Conservation (phyloP, 2,329 filamentous ascomycete genomes). For the Hymenoscyphus albidus region DNA sequence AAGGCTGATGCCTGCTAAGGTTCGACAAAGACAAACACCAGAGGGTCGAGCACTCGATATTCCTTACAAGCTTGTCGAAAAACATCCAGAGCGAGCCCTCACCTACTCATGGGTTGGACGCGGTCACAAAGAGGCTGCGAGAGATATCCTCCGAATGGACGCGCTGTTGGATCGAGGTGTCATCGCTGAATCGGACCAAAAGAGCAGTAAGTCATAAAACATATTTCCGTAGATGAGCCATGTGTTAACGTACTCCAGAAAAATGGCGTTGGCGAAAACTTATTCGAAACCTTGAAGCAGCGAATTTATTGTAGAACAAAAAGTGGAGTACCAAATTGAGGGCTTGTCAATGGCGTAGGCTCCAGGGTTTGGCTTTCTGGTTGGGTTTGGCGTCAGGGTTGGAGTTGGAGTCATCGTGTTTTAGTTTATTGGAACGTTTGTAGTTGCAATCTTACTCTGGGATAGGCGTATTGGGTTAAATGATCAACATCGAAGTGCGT, state of each 20-base stretch:
- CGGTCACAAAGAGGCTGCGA: slow-evolving; percentile 15
- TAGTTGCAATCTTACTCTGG: background rate
- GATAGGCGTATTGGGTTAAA: background rate
- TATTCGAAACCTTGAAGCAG: slow-evolving; percentile 1
- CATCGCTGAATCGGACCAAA: background rate
- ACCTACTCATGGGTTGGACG: slow-evolving; percentile 15
- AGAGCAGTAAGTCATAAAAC: background rate
- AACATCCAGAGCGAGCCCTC: slow-evolving; percentile 12
- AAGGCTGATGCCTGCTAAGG: slow-evolving; percentile 1
- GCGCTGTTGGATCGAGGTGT: slow-evolving; percentile 1
- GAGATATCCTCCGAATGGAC: background rate
- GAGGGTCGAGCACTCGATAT: slow-evolving; percentile 12
- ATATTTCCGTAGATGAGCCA: background rate
- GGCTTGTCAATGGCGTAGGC: background rate
- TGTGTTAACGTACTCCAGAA: slow-evolving; percentile 8
- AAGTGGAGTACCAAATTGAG: background rate
- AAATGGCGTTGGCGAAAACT: slow-evolving; percentile 15
- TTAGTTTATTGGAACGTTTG: background rate
- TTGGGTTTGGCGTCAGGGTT: background rate
- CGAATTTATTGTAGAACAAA: background rate
- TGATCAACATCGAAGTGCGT: background rate
- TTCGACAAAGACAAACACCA: slow-evolving; percentile 10
- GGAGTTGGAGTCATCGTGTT: background rate
- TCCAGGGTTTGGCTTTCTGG: background rate
- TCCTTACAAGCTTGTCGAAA: slow-evolving; percentile 17